phyloP scores from a whole-genome alignment of 345 rosid genomes.

The Gossypium stocksii region DNA sequence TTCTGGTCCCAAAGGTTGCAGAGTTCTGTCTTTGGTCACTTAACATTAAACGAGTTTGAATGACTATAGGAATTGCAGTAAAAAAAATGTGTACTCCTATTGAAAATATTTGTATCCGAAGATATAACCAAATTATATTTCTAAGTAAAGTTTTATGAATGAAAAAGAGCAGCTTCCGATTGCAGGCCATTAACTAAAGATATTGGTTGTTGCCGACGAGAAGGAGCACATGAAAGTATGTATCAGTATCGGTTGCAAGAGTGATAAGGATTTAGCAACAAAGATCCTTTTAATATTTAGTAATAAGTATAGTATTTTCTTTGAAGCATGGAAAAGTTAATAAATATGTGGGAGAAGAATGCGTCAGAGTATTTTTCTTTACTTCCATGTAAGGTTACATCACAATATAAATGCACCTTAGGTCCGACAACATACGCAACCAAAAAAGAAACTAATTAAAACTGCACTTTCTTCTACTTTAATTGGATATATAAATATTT shows the following conservation, averaged over 20 bases:
- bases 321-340: neutral
- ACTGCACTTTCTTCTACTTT: neutral
- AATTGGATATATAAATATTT: too few relatives aligned
- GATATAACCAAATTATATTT: neutral
- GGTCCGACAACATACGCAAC: neutral
- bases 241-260: too few relatives aligned
- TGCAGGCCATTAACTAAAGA: neutral
- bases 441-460: neutral
- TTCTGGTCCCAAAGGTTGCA: constrained; percentile 3
- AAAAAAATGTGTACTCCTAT: neutral
- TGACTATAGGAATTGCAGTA: neutral
- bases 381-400: neutral
- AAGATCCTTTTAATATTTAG: too few relatives aligned
- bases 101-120: too few relatives aligned
- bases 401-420: neutral
- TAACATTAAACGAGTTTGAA: neutral
- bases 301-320: too few relatives aligned
- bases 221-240: too few relatives aligned
- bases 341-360: neutral
- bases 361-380: neutral
- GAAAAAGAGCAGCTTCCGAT: neutral
- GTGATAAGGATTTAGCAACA: too few relatives aligned
- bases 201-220: too few relatives aligned
- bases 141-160: neutral
- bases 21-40: neutral